These are phyloP conservation scores for Leptographium procerum DNA, from an alignment of 2,329 filamentous ascomycete genomes.

Conservation along the genomic window DNA sequence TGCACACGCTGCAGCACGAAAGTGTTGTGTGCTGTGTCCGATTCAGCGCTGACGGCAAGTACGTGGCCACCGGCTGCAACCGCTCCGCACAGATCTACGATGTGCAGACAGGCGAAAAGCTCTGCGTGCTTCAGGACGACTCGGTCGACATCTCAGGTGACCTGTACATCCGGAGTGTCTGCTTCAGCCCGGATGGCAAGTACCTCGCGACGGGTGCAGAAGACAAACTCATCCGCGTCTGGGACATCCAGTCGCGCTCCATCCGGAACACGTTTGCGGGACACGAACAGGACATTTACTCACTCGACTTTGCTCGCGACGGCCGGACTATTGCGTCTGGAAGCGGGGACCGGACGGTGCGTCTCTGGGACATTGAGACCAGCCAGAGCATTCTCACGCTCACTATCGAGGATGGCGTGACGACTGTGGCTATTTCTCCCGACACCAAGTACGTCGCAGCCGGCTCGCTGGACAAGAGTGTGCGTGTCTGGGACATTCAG, in stretches of 20 bases:
- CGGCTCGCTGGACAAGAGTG: constrained; percentile 92
- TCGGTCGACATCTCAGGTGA: constrained; percentile 79
- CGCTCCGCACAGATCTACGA: constrained; percentile 99
- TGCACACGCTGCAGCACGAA: constrained; percentile 86
- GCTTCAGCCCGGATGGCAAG: constrained; percentile 93
- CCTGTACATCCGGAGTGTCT: constrained; percentile 93
- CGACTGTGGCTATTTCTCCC: constrained; percentile 92
- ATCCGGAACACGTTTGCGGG: constrained; percentile 93
- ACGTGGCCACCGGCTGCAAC: constrained; percentile 94
- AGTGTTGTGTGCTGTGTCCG: constrained; percentile 97
- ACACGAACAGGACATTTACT: constrained; percentile 98
- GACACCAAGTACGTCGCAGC: constrained; percentile 91
- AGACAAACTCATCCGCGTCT: constrained; percentile 94
- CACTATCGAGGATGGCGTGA: constrained; percentile 92
- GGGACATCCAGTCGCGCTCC: constrained; percentile 75
- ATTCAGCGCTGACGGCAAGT: constrained; percentile 92
- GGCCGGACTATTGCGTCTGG: constrained; percentile 91
- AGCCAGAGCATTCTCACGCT: constrained; percentile 74
- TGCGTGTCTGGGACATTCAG: constrained; percentile 89
- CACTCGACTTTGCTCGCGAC: constrained; percentile 86
- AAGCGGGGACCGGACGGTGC: constrained; percentile 86
- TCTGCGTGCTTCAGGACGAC: constrained; percentile 84
- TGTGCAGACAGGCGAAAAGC: constrained; percentile 72
- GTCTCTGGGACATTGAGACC: constrained; percentile 89
- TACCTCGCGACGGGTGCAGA: constrained; percentile 93